These are phyloP conservation scores for Dendrobium catenatum DNA, from an alignment of 106 monocot species.

Conservation along the genomic window DNA sequence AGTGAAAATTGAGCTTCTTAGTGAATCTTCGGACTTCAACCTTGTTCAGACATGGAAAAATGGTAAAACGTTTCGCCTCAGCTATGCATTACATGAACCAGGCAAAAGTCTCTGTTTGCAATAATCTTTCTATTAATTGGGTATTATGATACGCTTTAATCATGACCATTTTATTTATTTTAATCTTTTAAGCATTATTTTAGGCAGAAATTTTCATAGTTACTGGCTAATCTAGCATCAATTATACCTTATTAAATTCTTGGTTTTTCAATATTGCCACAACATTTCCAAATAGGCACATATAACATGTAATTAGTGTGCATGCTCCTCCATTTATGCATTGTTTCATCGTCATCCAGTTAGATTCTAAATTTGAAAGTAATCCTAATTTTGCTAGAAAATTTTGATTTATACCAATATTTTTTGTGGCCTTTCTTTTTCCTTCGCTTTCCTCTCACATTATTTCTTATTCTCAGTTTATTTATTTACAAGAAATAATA, in stretches of 20 bases:
- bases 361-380: neutral
- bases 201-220: neutral
- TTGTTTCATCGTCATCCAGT: neutral
- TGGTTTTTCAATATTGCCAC: neutral
- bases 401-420: neutral
- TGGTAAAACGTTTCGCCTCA: slow-evolving; percentile 34
- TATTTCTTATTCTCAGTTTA: neutral
- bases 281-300: neutral
- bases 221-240: neutral
- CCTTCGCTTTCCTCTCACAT: neutral
- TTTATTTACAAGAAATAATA: neutral
- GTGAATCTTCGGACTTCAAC: slow-evolving; percentile 37
- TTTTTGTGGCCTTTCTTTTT: neutral
- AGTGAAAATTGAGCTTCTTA: slow-evolving; percentile 73
- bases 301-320: neutral
- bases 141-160: neutral
- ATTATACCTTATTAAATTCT: neutral
- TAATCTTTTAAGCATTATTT: neutral
- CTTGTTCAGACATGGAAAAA: slow-evolving; percentile 84
- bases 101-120: neutral
- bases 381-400: neutral
- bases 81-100: neutral
- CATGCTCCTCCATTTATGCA: neutral
- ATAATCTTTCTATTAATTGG: neutral
- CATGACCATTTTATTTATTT: neutral